Percentiles rank a stretch among this genome's conserved stretches.
Evolutionary conservation across 108 stramenopile genomes (phyloP).

Genomic region (Skeletonema grethae): DNA sequence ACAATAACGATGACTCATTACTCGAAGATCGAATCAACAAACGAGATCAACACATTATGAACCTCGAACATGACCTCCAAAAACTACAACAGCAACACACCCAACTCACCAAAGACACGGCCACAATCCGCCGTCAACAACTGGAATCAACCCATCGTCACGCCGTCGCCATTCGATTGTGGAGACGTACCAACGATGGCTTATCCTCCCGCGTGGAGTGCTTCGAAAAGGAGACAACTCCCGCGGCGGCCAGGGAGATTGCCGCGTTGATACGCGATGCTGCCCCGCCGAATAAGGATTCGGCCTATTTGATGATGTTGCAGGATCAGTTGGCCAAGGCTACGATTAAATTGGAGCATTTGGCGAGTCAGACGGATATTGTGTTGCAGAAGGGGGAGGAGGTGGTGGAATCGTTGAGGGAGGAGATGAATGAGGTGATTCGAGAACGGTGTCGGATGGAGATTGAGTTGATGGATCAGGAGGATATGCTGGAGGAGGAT

Average conservation of each 20-base stretch:
- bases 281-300: conserved; percentile 45
- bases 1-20: background rate
- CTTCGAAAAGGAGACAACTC: conserved; percentile 37
- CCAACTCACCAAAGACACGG: conserved; percentile 25
- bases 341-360: conserved; percentile 40
- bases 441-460: conserved; percentile 49
- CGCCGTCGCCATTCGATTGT: conserved; percentile 27
- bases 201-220: conserved; percentile 25
- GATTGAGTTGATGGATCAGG: conserved; percentile 49
- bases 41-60: conserved; percentile 28
- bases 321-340: conserved; percentile 46
- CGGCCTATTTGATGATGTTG: conserved; percentile 43
- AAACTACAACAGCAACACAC: conserved; percentile 13
- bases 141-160: conserved; percentile 45
- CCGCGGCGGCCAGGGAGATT: conserved; percentile 39
- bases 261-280: conserved; percentile 47
- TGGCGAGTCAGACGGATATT: conserved; percentile 41
- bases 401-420: conserved; percentile 40
- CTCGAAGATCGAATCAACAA: conserved; percentile 34
- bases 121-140: conserved; percentile 34
- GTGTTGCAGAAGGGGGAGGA: conserved; percentile 50
- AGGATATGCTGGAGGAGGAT: conserved; percentile 38
- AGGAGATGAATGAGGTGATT: conserved; percentile 55
- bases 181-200: conserved; percentile 50
- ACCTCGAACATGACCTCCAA: conserved; percentile 36